Conservation (phyloP, 2,329 filamentous ascomycete genomes). For the Ceratocystis diversiconidia region DNA sequence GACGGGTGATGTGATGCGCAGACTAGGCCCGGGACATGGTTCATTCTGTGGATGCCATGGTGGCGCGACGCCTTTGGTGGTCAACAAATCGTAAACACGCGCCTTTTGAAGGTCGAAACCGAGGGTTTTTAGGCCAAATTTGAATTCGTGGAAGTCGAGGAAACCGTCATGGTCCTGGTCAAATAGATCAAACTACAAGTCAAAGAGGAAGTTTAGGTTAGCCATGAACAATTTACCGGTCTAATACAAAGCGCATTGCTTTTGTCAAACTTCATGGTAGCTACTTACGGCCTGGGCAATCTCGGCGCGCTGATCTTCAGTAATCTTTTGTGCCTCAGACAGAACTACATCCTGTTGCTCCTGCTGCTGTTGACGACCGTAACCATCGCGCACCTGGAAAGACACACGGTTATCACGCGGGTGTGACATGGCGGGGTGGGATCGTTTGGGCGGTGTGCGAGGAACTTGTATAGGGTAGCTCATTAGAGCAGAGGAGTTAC, state of each 20-base stretch:
- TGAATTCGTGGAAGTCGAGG: conserved; percentile 96
- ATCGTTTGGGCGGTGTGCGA: conserved; percentile 16
- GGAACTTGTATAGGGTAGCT: conserved; percentile 17
- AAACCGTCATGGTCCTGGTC: conserved; percentile 40
- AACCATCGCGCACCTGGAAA: conserved; percentile 17
- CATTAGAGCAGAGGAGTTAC: conserved; percentile 4
- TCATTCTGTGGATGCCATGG: conserved; percentile 40
- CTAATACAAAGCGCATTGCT: neutral
- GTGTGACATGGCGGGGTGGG: conserved; percentile 16
- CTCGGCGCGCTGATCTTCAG: conserved; percentile 20
- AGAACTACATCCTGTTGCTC: conserved; percentile 13
- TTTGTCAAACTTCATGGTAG: neutral
- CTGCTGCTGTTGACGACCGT: conserved; percentile 17
- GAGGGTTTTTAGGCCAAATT: conserved; percentile 87
- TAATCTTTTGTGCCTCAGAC: conserved; percentile 18
- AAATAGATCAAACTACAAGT: conserved; percentile 19
- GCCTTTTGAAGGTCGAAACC: conserved; percentile 83
- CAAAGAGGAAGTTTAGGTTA: no score
- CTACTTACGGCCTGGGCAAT: conserved; percentile 19
- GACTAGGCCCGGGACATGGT: conserved; percentile 43
- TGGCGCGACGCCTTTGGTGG: conserved; percentile 64
- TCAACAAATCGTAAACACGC: conserved; percentile 69
- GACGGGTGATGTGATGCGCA: conserved; percentile 57
- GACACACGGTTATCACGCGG: conserved; percentile 17
- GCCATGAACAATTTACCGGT: no score